A percentile compares a stretch with the other conserved stretches of the same genome.
phyloP scores from a whole-genome alignment of 805 yeast species.

The Cyberlindnera subsufficiens region DNA sequence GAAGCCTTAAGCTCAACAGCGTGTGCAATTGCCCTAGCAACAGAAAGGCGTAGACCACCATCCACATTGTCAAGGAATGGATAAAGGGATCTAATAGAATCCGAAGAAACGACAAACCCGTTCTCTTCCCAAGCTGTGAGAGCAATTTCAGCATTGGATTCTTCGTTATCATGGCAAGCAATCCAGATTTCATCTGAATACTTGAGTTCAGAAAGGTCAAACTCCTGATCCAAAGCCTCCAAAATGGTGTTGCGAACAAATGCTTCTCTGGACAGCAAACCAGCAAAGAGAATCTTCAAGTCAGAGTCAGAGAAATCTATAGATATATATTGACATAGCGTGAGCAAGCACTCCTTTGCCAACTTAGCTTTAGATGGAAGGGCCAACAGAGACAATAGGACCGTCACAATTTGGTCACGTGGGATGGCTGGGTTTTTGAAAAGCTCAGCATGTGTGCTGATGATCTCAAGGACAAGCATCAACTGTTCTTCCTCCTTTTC shows the following conservation, averaged over 20 bases:
- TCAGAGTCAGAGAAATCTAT: constrained; percentile 53
- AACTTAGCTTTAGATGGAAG: constrained; percentile 74
- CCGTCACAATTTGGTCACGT: constrained; percentile 54
- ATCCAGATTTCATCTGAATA: constrained; percentile 73
- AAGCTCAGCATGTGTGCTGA: constrained; percentile 60
- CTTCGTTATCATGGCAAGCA: constrained; percentile 68
- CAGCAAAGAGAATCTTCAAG: constrained; percentile 48
- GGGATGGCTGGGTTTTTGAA: constrained; percentile 67
- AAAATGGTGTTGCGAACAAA: constrained; percentile 76
- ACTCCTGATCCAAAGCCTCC: constrained; percentile 83
- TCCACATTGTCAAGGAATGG: constrained; percentile 47
- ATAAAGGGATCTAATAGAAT: constrained; percentile 43
- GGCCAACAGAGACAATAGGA: constrained; percentile 60
- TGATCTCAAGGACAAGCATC: constrained; percentile 67
- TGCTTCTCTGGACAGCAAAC: constrained; percentile 51
- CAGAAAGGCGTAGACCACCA: constrained; percentile 64
- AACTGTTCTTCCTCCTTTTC: constrained; percentile 87
- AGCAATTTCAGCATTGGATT: constrained; percentile 58
- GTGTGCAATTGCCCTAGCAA: constrained; percentile 65
- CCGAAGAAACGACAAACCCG: constrained; percentile 39
- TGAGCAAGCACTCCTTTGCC: constrained; percentile 76
- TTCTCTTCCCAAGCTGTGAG: constrained; percentile 83
- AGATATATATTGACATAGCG: constrained; percentile 73
- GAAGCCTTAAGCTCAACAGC: constrained; percentile 36
- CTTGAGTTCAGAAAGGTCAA: constrained; percentile 38